Base-by-base conservation (phyloP, 192 early-diverging fungal species). In the Helicostylum pulchrum region DNA sequence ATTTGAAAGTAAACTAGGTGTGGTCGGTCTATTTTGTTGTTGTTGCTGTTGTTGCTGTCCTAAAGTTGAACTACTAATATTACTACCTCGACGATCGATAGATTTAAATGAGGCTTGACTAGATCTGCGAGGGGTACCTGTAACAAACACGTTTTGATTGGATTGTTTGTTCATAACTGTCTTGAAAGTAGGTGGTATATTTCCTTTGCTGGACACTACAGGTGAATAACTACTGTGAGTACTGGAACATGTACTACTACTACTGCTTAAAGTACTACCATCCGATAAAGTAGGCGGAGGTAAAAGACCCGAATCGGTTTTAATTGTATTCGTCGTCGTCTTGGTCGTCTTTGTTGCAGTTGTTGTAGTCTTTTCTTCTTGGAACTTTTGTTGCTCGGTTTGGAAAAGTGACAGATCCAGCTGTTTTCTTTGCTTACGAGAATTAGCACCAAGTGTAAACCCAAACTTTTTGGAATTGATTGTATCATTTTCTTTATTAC, bases 391-490 rank as follows among this genome's bases (percentile, higher is more conserved):
- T 43, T 56, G 17, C 0, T 30, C 45, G 14, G 52, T 53, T 43
- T 60, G 58, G 20, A 70, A 70, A 15, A 70, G 26, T 15, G 68
- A 48, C 51, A 70, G 52, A 58, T 70, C 68, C 31, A 70, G 61
- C 44, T 70, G 53, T 30, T 66, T 66, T 14, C 64, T 51, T 52
- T 66, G 53, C n/a, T 50, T 39, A 10, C 54, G 53, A 23, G 57
- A 59, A 15, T 53, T 53, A 43, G 36, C 34, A 21, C 62, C 62
- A n/a, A 64, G 51, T 36, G 58, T 69, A 49, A 62, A 59, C n/a
- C 53, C 61, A 21, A 62, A 59, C 48, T 69, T 59, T 46, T 53
- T 62, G 20, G 49, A 62, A 7, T 45, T 60, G 32, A 50, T 23
- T 17, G 47, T 59, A 12, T 26, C n/a, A 44, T 45, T 50, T 20